Evolutionary conservation across 2,329 filamentous ascomycete species (phyloP), one percentile per base, ranked within the genome.

Genomic region (Penicillium sp.): DNA sequence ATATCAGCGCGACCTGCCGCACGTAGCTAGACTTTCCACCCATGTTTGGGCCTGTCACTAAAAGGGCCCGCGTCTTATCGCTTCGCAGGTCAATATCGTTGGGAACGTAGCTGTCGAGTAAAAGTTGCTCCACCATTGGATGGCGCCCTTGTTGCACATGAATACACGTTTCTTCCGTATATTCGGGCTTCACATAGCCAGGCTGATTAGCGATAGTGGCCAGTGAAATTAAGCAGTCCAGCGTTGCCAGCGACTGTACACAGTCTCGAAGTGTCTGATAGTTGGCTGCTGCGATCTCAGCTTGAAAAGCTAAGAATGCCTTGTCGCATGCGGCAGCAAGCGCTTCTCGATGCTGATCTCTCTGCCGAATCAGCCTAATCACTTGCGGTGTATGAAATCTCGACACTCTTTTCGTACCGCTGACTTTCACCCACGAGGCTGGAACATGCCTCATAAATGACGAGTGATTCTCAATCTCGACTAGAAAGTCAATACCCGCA

Each of bases 21-120:
- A 99, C 94, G 76, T 97, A 99, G 61, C 91, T 95, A n/a, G 92
- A 97, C 75, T 99, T 99, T 60, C 95, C 95, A 71, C 95, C 95
- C 95, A 99, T 99, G 80, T 99, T 99, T 31, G 95, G 95, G 0
- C 95, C 95, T 0, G 95, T 99, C 70, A 99, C 90, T 60, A 98
- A 89, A 68, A 97, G 86, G 2, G 92, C 92, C 6, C 91, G 85
- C 0, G 88, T 86, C 0, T 82, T 74, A 1, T 87, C 84, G 3
- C 88, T 85, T n/a, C 87, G 84, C 51, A 98, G 86, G 2, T 86
- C 80, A 11, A 92, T 90, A 70, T 90, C 87, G 78, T 99, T 99
- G 51, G 95, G 94, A 61, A 99, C 96, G 78, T 98, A 99, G 56
- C 88, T 85, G 68, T 91, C 88, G 4, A 94, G 85, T 6, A 98